phyloP scores from a whole-genome alignment of 805 yeast species.

The Yamadazyma olivae region DNA sequence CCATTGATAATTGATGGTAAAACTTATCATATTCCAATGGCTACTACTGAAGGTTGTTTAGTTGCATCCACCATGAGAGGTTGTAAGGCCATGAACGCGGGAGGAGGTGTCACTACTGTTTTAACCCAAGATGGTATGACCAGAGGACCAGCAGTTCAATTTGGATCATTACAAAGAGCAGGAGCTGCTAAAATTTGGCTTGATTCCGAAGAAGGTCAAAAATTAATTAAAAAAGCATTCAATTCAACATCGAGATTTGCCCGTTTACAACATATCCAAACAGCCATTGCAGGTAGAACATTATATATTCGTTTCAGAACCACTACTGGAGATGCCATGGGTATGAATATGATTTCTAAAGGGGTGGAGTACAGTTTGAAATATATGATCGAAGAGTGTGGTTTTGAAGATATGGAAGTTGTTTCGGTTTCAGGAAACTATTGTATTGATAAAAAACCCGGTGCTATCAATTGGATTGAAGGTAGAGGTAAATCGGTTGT shows the following conservation, averaged over 20 bases:
- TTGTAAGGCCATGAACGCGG: slow-evolving; percentile 94
- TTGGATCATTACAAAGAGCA: slow-evolving; percentile 78
- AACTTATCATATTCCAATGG: slow-evolving; percentile 94
- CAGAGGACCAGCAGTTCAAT: slow-evolving; percentile 96
- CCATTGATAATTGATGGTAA: slow-evolving; percentile 89
- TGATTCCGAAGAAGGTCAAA: slow-evolving; percentile 93
- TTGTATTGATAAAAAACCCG: slow-evolving; percentile 97
- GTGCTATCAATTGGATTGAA: slow-evolving; percentile 98
- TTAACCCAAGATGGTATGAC: slow-evolving; percentile 98
- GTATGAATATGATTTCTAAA: slow-evolving; percentile 99
- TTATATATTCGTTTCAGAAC: slow-evolving; percentile 91
- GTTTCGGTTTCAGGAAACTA: slow-evolving; percentile 95
- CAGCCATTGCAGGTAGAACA: slow-evolving; percentile 91
- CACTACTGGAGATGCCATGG: slow-evolving; percentile 99
- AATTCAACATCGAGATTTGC: slow-evolving; percentile 98
- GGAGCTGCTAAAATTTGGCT: slow-evolving; percentile 95
- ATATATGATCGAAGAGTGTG: slow-evolving; percentile 82
- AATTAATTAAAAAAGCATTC: slow-evolving; percentile 77
- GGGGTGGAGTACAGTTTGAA: slow-evolving; percentile 90
- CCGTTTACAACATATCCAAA: slow-evolving; percentile 82
- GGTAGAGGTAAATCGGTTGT: slow-evolving; percentile 98
- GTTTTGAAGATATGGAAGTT: slow-evolving; percentile 91
- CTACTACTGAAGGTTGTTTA: slow-evolving; percentile 98
- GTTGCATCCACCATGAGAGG: slow-evolving; percentile 99
- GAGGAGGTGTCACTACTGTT: slow-evolving; percentile 93